Conservation (phyloP, 1,284 basidiomycete genomes). For the Melampsora medusae region DNA sequence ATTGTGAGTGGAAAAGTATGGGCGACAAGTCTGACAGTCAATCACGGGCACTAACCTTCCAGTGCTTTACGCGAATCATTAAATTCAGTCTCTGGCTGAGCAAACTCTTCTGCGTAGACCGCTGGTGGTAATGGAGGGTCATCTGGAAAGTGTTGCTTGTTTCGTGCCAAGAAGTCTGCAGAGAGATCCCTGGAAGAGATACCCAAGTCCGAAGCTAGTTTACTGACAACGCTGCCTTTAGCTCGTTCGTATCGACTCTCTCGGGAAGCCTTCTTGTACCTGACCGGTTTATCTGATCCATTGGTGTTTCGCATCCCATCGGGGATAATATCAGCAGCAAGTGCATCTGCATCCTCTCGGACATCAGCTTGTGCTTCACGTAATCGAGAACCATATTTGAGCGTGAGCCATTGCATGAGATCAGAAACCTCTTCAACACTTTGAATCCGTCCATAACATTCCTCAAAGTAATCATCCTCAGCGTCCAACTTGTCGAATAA, state of each 20-base stretch:
- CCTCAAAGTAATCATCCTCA: conserved; percentile 70
- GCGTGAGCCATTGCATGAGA: conserved; percentile 81
- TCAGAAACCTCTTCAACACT: conserved; percentile 85
- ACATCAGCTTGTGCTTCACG: conserved; percentile 66
- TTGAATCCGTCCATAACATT: conserved; percentile 60
- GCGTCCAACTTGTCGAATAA: conserved; percentile 67
- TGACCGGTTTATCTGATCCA: conserved; percentile 44
- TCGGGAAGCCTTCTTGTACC: conserved; percentile 76
- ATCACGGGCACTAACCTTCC: conserved; percentile 48
- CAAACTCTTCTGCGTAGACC: conserved; percentile 72
- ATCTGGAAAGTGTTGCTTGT: conserved; percentile 68
- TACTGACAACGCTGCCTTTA: conserved; percentile 73
- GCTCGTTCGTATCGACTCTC: conserved; percentile 79
- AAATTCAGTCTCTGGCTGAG: conserved; percentile 62
- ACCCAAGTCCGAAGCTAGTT: conserved; percentile 75
- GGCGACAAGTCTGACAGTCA: background rate
- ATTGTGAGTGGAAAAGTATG: background rate
- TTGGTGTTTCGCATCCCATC: conserved; percentile 42
- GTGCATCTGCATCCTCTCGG: conserved; percentile 44
- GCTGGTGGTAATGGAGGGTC: conserved; percentile 70
- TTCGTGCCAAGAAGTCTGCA: conserved; percentile 68
- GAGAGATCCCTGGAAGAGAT: conserved; percentile 75
- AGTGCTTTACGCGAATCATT: conserved; percentile 64
- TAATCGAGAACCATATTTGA: conserved; percentile 66
- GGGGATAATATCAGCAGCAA: conserved; percentile 55